phyloP scores from a whole-genome alignment of 495 filamentous ascomycete genomes.

The Aspergillus wentii region DNA sequence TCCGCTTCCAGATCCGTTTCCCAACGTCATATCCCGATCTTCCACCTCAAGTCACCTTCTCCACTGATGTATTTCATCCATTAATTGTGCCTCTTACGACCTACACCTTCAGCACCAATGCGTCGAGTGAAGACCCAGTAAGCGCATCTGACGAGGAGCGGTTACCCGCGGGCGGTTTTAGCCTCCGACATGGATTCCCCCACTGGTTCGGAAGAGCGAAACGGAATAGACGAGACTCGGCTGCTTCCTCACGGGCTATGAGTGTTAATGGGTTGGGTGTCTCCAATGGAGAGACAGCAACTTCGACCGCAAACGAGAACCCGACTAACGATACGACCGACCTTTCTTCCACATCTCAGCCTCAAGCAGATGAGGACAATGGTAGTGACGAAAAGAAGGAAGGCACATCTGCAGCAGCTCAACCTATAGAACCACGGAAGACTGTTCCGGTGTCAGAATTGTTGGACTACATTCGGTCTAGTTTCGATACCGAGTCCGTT shows the following conservation, averaged over 20 bases:
- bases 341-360: not conserved
- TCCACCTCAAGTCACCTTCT: constrained; percentile 81
- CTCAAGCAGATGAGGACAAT: constrained; percentile 2
- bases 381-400: constrained; percentile 4
- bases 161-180: constrained; percentile 82
- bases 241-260: constrained; percentile 28
- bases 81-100: constrained; percentile 86
- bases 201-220: constrained; percentile 66
- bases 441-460: constrained; percentile 40
- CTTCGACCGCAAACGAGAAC: constrained; percentile 1
- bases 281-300: not conserved
- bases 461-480: constrained; percentile 72
- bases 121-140: constrained; percentile 62
- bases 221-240: constrained; percentile 25
- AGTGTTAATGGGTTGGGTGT: constrained; percentile 24
- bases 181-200: constrained; percentile 83
- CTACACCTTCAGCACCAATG: constrained; percentile 78
- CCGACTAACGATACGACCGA: not conserved
- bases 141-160: constrained; percentile 77
- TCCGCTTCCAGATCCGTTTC: constrained; percentile 88
- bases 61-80: constrained; percentile 91
- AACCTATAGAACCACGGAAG: constrained; percentile 15
- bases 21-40: constrained; percentile 72
- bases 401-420: constrained; percentile 12
- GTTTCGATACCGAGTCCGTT: constrained; percentile 71